Base-by-base conservation (phyloP, 148 eudicot genomes). In the Cornus florida region DNA sequence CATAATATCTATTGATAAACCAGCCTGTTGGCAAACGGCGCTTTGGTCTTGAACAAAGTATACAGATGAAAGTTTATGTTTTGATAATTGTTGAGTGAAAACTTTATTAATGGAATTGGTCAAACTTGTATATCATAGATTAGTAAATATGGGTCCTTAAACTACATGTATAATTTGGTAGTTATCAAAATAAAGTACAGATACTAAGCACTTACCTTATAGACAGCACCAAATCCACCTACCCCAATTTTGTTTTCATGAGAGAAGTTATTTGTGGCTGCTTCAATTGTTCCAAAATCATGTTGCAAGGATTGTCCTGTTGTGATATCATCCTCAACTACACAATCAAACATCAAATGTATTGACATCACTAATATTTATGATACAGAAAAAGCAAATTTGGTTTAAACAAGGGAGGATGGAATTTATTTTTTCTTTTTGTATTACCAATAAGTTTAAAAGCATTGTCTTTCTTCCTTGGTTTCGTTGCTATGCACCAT, bases 201-300 rank as follows among this genome's bases (percentile, higher is more conserved):
- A 4, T 0, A 53, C 9, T 9, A 28, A 53, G 2, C 2, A 43
- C 76, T 33, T 60, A 78, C 76, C 81, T 78, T 71, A 50, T 71
- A 78, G 14, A 78, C 81, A 10, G 5, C 12, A 59, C 75, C 81
- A 71, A 71, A 78, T 39, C 70, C 75, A 43, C 81, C 81, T 62
- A 17, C 9, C 2, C 81, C 76, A 60, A 78, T 62, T 78, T 60
- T 72, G 7, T 78, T 64, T 11, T 60, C 70, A n/a, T 71, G 71
- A 5, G 66, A 73, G 75, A 72, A 72, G 48, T 74, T 66, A 23
- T 72, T 72, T 50, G 65, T 72, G 41, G 23, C 64, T 17, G 14
- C 75, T 73, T 20, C 59, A 56, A 73, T 32, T 33, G 17, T 31
- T 7, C 19, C 12, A 59, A 73, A 53, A 56, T 73, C 75, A 32